Evolutionary conservation across 176 grass and related monocot species (phyloP).

Genomic region (Chloris gayana): DNA sequence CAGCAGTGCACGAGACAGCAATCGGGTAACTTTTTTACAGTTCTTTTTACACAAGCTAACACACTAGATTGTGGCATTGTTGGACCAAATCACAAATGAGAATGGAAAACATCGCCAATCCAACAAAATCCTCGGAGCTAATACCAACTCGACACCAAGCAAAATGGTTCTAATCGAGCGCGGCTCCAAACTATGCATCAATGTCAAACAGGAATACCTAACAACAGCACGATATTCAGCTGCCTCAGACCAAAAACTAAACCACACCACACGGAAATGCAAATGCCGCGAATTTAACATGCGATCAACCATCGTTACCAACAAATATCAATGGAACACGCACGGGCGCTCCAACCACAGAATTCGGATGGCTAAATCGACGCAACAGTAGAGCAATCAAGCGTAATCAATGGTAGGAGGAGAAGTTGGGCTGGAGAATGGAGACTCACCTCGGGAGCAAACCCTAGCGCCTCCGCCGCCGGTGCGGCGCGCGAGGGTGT

Average conservation of each 20-base stretch:
- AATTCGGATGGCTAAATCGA: background rate
- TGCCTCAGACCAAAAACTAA: background rate
- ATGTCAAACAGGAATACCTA: background rate
- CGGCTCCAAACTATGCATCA: background rate
- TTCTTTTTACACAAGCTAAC: background rate
- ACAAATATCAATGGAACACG: background rate
- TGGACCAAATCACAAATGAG: background rate
- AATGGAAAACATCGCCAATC: background rate
- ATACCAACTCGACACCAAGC: background rate
- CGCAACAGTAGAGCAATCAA: background rate
- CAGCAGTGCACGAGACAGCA: background rate
- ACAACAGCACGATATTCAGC: background rate
- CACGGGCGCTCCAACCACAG: background rate
- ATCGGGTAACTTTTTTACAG: background rate
- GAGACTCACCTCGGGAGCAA: conserved; percentile 12
- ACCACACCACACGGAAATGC: background rate
- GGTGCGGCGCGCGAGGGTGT: background rate
- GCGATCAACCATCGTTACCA: background rate
- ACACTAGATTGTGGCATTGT: background rate
- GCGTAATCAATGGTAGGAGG: background rate
- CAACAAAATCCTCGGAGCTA: background rate
- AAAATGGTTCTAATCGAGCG: background rate
- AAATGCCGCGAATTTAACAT: background rate
- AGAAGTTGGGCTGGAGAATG: background rate
- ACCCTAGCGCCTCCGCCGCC: conserved; percentile 34